Conservation (phyloP, 2,329 filamentous ascomycete species). For the Aspergillus candidus region DNA sequence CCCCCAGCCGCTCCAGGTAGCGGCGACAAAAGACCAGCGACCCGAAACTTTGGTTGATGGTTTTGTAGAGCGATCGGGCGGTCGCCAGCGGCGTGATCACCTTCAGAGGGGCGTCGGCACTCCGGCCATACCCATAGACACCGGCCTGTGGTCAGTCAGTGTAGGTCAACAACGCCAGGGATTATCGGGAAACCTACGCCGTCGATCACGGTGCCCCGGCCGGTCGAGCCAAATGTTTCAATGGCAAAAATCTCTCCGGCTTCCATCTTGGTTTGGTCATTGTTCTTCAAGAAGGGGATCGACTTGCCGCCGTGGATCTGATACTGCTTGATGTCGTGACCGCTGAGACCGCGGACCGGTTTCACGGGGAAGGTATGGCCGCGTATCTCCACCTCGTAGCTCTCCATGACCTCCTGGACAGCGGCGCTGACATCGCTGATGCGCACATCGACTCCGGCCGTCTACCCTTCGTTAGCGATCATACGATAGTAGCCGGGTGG, state of each 20-base stretch:
- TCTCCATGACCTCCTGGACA: constrained; percentile 59
- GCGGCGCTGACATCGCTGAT: constrained; percentile 51
- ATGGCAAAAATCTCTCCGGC: constrained; percentile 55
- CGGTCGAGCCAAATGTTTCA: constrained; percentile 54
- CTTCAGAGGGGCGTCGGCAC: constrained; percentile 32
- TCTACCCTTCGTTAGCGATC: constrained; percentile 19
- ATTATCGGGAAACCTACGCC: constrained; percentile 32
- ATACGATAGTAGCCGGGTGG: background rate
- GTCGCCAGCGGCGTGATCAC: constrained; percentile 42
- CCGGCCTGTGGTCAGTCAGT: constrained; percentile 34
- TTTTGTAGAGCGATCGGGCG: constrained; percentile 53
- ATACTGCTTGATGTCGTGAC: constrained; percentile 51
- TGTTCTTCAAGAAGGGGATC: constrained; percentile 50
- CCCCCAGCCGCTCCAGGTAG: constrained; percentile 58
- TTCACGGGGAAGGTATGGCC: constrained; percentile 51
- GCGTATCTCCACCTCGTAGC: constrained; percentile 53
- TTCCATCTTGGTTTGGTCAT: constrained; percentile 50
- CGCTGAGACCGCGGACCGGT: constrained; percentile 49
- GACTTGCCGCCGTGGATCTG: constrained; percentile 53
- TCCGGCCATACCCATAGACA: constrained; percentile 49
- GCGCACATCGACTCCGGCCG: constrained; percentile 51
- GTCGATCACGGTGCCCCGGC: constrained; percentile 44
- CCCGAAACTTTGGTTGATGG: constrained; percentile 58
- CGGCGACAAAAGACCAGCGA: constrained; percentile 57
- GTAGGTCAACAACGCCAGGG: background rate